These are phyloP conservation scores for Asclepias syriaca DNA, from an alignment of 257 asterid genomes.

Conservation along the genomic window DNA sequence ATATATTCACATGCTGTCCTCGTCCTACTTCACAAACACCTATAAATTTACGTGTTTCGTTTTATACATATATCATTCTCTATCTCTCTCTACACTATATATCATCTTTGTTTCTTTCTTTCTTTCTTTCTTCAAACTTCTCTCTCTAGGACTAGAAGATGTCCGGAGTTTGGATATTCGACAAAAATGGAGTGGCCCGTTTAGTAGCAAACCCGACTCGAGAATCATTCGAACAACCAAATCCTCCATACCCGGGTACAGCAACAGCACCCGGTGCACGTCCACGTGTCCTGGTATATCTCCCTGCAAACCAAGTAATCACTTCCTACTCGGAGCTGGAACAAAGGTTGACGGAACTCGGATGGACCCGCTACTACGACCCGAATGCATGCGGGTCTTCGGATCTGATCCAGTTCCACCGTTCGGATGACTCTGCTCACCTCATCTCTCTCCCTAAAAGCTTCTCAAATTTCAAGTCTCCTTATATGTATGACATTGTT, in stretches of 20 bases:
- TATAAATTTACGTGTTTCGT: background rate
- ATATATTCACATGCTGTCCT: conserved; percentile 6
- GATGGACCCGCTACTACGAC: conserved; percentile 28
- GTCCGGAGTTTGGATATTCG: conserved; percentile 43
- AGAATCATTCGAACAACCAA: conserved; percentile 28
- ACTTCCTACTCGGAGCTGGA: conserved; percentile 29
- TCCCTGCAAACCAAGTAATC: conserved; percentile 25
- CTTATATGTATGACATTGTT: conserved; percentile 36
- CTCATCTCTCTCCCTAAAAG: conserved; percentile 31
- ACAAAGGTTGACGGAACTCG: conserved; percentile 21
- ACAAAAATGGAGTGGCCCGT: conserved; percentile 33
- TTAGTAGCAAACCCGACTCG: conserved; percentile 34
- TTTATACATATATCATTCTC: background rate
- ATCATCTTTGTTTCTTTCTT: no score
- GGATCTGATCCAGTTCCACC: conserved; percentile 29
- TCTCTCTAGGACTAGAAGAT: conserved; percentile 1
- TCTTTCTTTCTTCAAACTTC: background rate
- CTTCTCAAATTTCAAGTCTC: conserved; percentile 23
- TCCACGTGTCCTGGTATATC: conserved; percentile 28
- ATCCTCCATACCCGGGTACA: conserved; percentile 28
- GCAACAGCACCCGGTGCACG: conserved; percentile 37
- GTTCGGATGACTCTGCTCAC: conserved; percentile 28
- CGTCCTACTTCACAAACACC: background rate
- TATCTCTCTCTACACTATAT: background rate
- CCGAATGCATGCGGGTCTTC: conserved; percentile 8